Evolutionary conservation across 805 yeast genomes (phyloP), one percentile per base, ranked within the genome.

Genomic region (Kregervanrija delftensis): DNA sequence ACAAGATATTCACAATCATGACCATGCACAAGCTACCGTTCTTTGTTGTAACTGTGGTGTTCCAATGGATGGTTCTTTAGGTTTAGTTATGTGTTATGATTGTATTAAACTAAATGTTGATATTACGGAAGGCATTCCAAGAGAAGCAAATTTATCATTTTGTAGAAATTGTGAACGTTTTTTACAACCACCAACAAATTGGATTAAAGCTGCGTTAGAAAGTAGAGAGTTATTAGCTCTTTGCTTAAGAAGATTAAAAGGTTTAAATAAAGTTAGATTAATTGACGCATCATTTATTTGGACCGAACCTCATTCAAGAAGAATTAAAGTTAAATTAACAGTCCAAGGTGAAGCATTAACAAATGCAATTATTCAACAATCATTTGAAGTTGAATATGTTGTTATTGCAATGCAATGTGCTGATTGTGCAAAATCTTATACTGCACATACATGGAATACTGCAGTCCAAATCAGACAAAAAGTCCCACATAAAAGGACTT

Each of bases 281-380:
- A 80, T 88, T 36, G 98, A 93, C 68, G 99, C 99, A 2, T 77
- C 90, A 5, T 93, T 90, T 57, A 79, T 95, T 49, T 93, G 99
- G 99, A 93, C 99, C 1, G 99, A 93, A 69, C 99, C 99, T 3
- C 99, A 93, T 65, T 89, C 97, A 28, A 78, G 99, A 66, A 83
- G 99, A 72, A 80, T 91, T 49, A 81, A 89, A 64, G 79, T 95
- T 51, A 89, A 90, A 59, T 68, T 93, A 44, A 88, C 97, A 0
- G 96, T 93, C 30, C 98, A 91, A 66, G 97, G 97, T 53, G 99
- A 93, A 64, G 97, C 96, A 17, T 81, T 89, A 78, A 73, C 83
- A 30, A 88, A 87, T 59, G 87, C 96, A 22, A 85, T 91, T 52
- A 80, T 93, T 32, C 97, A 95, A 62, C 99, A 93, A 68, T 77